phyloP scores from a whole-genome alignment of 768 basidiomycete species.

The Pulveroboletus sp. region DNA sequence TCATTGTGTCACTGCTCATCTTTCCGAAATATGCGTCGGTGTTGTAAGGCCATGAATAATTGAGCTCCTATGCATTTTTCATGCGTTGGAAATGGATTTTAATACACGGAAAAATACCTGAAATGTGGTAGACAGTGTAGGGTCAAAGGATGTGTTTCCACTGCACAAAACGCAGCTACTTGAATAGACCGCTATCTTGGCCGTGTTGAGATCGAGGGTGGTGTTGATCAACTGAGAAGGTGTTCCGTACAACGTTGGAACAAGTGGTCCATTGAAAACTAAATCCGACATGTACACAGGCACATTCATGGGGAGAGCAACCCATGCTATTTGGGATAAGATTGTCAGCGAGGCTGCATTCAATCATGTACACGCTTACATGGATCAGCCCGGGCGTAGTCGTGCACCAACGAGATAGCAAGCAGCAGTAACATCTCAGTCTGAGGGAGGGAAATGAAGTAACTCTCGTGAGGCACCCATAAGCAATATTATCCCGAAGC shows the following conservation, averaged over 20 bases:
- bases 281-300: slow-evolving; percentile 8
- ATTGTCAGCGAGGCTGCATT: background rate
- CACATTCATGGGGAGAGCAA: slow-evolving; percentile 15
- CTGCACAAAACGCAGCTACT: slow-evolving; percentile 19
- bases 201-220: slow-evolving; percentile 17
- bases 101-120: slow-evolving; percentile 5
- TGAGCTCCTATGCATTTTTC: slow-evolving; percentile 1
- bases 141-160: slow-evolving; percentile 16
- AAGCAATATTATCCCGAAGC: too few species aligned
- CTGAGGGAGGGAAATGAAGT: background rate
- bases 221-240: slow-evolving; percentile 15
- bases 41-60: slow-evolving; percentile 14
- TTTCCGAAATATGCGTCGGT: slow-evolving; percentile 9
- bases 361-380: background rate
- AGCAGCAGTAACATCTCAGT: background rate
- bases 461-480: background rate
- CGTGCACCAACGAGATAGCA: background rate
- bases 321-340: slow-evolving; percentile 10
- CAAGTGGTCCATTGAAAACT: slow-evolving; percentile 15
- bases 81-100: background rate
- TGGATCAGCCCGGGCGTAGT: background rate
- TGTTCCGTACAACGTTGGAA: slow-evolving; percentile 16
- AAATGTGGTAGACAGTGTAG: slow-evolving; percentile 12
- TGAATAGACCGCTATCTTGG: slow-evolving; percentile 20
- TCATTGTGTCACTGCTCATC: slow-evolving; percentile 12